A percentile compares a stretch with the other conserved stretches of the same genome.
These are phyloP conservation scores for Inonotus hispidus DNA, from an alignment of 1,284 basidiomycete genomes.

Conservation along the genomic window DNA sequence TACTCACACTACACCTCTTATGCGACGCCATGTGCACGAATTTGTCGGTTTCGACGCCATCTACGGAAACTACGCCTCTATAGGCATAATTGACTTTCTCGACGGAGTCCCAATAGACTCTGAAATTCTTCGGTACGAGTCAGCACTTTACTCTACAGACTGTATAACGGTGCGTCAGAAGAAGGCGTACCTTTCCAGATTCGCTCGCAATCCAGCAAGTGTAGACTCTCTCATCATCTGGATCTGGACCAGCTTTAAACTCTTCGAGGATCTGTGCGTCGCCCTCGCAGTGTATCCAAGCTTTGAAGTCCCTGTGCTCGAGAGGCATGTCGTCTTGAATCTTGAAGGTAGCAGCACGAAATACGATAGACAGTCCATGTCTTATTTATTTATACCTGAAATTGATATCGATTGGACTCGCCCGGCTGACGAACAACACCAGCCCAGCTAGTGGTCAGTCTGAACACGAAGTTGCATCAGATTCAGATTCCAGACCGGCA, in stretches of 20 bases:
- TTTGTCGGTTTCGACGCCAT: neutral
- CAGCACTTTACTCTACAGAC: neutral
- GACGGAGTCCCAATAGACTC: neutral
- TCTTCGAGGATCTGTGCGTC: constrained; percentile 1
- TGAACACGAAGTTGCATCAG: no score
- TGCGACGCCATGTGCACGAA: neutral
- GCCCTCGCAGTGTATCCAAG: constrained; percentile 3
- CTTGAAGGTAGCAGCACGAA: no score
- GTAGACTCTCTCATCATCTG: constrained; percentile 4
- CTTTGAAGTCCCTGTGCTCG: constrained; percentile 1
- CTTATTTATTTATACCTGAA: no score
- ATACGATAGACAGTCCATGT: no score
- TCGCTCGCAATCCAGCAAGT: constrained; percentile 12
- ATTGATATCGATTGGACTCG: no score
- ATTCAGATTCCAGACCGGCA: no score
- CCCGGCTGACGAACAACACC: no score
- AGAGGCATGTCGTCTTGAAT: neutral
- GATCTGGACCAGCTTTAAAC: neutral
- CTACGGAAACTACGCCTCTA: neutral
- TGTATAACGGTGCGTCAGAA: neutral
- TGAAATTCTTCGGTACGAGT: neutral
- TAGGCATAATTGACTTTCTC: neutral
- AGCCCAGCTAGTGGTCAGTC: no score
- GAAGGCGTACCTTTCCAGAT: constrained; percentile 1
- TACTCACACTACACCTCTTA: neutral